Evolutionary conservation across 148 eudicot species (phyloP), one percentile per base, ranked within the genome.

Genomic region (Camellia japonica): DNA sequence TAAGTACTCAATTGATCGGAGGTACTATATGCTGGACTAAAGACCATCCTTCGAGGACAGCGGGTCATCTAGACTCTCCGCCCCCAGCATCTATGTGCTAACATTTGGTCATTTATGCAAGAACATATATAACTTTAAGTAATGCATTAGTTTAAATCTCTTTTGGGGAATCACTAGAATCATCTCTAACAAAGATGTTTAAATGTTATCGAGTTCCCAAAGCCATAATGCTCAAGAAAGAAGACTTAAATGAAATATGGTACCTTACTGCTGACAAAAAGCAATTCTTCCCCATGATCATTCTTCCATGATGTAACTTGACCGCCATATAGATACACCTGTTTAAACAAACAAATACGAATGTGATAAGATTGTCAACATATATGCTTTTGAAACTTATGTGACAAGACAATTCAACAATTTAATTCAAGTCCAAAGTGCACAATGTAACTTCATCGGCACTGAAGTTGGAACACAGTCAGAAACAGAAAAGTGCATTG

Each of bases 261-360:
- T 84, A 92, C 98, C 98, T 94, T 92, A 76, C 78, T 88, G 78
- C 98, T 94, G 69, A 92, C 84, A 78, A 91, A 92, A 73, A 94
- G 93, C 83, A 94, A 83, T 78, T 94, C 98, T 77, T 94, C 97
- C 46, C 90, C 86, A 78, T 89, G 82, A 20, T 90, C 93, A 85
- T 94, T 91, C 90, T 92, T 94, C 98, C 98, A 94, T 59, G 98
- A 94, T 60, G 93, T 92, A 75, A 94, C 93, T 2, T 94, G 97
- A 80, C 82, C 38, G 38, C 38, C 38, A 30, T 30, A 30, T 30
- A 30, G 38, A 30, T 30, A 30, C 38, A 30, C 38, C 38, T 30
- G 38, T 30, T 30, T 30, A 30, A 30, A 30, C 38, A 30, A 30
- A 30, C 38, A 30, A 30, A 30, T 30, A 30, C 38, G 38, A 30